Evolutionary conservation across 495 filamentous ascomycete genomes (phyloP).

Genomic region (Lasiosphaeriaceae sp.): DNA sequence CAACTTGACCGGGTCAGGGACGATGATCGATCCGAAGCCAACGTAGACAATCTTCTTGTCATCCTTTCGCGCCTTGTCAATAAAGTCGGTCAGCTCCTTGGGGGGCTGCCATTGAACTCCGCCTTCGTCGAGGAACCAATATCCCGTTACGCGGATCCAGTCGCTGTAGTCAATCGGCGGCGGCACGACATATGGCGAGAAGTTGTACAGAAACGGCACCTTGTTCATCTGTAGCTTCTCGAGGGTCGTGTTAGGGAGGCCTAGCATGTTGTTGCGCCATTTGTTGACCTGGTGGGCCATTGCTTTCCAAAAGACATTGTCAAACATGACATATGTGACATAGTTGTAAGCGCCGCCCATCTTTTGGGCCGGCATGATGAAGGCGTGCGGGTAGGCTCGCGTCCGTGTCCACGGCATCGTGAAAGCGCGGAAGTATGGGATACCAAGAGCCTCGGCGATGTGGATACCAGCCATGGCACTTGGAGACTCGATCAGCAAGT

Average conservation of each 20-base stretch:
- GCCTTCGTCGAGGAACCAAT: slow-evolving; percentile 93
- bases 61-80: slow-evolving; percentile 70
- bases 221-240: slow-evolving; percentile 95
- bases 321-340: slow-evolving; percentile 94
- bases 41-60: slow-evolving; percentile 93
- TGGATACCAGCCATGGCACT: slow-evolving; percentile 97
- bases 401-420: slow-evolving; percentile 99
- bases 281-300: slow-evolving; percentile 89
- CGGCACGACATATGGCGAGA: slow-evolving; percentile 84
- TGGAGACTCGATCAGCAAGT: slow-evolving; percentile 92
- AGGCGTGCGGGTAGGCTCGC: slow-evolving; percentile 93
- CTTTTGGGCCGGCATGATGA: slow-evolving; percentile 89
- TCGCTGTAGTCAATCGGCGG: slow-evolving; percentile 95
- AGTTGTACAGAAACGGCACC: slow-evolving; percentile 96
- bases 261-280: slow-evolving; percentile 79
- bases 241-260: slow-evolving; percentile 72
- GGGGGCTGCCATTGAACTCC: slow-evolving; percentile 68
- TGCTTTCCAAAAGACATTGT: slow-evolving; percentile 94
- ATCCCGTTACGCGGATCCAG: slow-evolving; percentile 95
- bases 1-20: slow-evolving; percentile 83
- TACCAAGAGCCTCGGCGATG: slow-evolving; percentile 90
- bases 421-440: slow-evolving; percentile 96
- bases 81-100: slow-evolving; percentile 71
- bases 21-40: slow-evolving; percentile 93
- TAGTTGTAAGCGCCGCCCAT: slow-evolving; percentile 95